Evolutionary conservation across 1,284 basidiomycete genomes (phyloP), one percentile per base, ranked within the genome.

Genomic region (Mrakiaceae sp.): DNA sequence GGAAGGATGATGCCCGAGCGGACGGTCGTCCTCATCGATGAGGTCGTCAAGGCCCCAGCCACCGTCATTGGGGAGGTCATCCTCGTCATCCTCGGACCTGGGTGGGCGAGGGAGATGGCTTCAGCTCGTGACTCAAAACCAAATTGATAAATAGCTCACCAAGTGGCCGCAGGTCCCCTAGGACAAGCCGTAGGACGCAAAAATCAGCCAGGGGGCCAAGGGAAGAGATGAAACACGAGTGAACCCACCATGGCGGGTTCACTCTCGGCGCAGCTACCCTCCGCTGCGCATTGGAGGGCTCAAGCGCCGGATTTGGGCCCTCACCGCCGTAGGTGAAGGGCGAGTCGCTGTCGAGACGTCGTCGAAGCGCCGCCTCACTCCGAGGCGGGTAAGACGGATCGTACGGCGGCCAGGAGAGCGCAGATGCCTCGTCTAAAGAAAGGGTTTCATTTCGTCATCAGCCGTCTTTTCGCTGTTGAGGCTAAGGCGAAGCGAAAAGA

Each of bases 291-390:
- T 84, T 88, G 40, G 82, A 84, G 0, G 89, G 84, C 53, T 78
- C 78, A 4, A 92, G 81, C 49, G 78, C 71, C 1, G 90, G 90
- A 72, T 93, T 93, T 39, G 90, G 72, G 3, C 80, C 76, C 10
- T 81, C 87, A 60, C 85, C 84, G 68, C 87, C 85, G 72, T 89
- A 95, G 6, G 90, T 90, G 84, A 91, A 95, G 4, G 92, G 87
- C 1, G 83, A 84, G 27, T 79, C 74, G 1, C 82, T 80, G 39
- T 68, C 55, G 16, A 64, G 67, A 44, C 58, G 66, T 44, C 68
- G 70, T 11, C 67, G 68, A 9, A 72, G 72, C 50, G 71, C 70
- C 48, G 48, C 12, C 10, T 4, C 12, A 9, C 47, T 14, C 2
- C 11, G 51, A 48, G 68, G 70, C n/a, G 69, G 67, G 63, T 71